These are phyloP conservation scores for Pyrenophora teres DNA, from an alignment of 2,329 filamentous ascomycete genomes.

Conservation along the genomic window DNA sequence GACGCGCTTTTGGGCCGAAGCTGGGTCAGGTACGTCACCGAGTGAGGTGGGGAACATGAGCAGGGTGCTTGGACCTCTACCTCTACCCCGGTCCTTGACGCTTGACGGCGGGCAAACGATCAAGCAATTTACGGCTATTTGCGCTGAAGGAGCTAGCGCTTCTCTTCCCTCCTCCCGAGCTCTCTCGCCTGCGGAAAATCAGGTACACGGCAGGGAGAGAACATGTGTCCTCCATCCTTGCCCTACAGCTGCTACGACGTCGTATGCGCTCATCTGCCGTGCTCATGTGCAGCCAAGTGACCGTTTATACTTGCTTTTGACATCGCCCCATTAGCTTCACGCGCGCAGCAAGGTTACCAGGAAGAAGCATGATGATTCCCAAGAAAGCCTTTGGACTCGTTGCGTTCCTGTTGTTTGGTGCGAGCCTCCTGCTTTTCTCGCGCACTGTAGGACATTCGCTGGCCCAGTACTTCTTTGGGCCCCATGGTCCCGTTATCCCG, in stretches of 20 bases:
- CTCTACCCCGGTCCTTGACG: not conserved
- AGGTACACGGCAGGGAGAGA: slow-evolving; percentile 4
- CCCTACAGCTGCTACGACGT: not conserved
- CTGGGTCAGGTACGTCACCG: slow-evolving; percentile 25
- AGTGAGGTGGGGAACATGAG: slow-evolving; percentile 2
- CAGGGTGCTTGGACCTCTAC: slow-evolving; percentile 12
- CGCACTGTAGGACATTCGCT: slow-evolving; percentile 25
- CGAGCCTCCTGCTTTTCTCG: slow-evolving; percentile 24
- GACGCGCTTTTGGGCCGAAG: slow-evolving; percentile 3
- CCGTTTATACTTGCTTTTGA: slow-evolving; percentile 7
- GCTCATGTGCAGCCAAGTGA: not conserved
- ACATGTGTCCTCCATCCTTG: slow-evolving; percentile 7
- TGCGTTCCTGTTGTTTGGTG: slow-evolving; percentile 15
- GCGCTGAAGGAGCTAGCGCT: slow-evolving; percentile 12
- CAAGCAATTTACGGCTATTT: slow-evolving; percentile 8
- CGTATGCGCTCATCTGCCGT: slow-evolving; percentile 5
- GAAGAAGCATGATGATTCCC: slow-evolving; percentile 27
- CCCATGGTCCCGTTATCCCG: slow-evolving; percentile 22
- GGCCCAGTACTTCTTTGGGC: slow-evolving; percentile 21
- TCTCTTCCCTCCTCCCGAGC: slow-evolving; percentile 2
- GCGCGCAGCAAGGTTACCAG: slow-evolving; percentile 2
- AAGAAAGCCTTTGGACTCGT: slow-evolving; percentile 26
- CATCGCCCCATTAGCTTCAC: not conserved
- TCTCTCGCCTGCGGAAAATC: slow-evolving; percentile 4
- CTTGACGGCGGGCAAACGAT: not conserved